Base-by-base conservation (phyloP, 2,329 filamentous ascomycete species). In the Fusarium sp. region DNA sequence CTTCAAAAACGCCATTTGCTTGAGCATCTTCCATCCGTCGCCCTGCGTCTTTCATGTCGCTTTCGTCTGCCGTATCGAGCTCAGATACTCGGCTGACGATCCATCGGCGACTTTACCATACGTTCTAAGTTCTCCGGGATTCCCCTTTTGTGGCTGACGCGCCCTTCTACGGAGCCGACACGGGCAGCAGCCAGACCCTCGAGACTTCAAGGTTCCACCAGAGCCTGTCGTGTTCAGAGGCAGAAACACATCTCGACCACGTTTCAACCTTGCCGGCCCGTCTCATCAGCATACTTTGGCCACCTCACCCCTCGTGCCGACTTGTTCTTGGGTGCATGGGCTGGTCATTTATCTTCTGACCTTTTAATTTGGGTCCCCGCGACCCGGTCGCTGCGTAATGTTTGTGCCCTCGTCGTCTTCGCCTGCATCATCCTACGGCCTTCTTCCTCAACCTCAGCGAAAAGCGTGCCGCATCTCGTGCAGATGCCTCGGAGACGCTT, bases 371-470 rank as follows among this genome's bases (percentile, higher is more conserved):
- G 61, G 72, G 70, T 67, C 66, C 66, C 57, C 57, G 35, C 69
- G 66, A 62, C 67, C 67, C 31, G 57, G 42, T 66, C 73, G 67
- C 73, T 69, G 45, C 70, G 73, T 71, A 73, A 78, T 78, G 76
- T 78, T 77, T 34, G 76, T 69, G 29, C 35, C n/a, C 38, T 37
- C 63, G 57, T 50, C 56, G n/a, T 27, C 38, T 59, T 63, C 38
- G 24, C 42, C 9, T 62, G 58, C 35, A 47, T 57, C 40, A 24
- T 27, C 37, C 37, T 18, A 22, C 24, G 20, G 24, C 22, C 8
- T 16, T 20, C 29, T n/a, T 16, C 47, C 29, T 31, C 16, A 9
- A 16, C 27, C 13, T 40, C 22, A 29, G 10, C 10, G 22, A 24
- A 7, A 22, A 50, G 24, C n/a, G n/a, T 37, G 31, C 22, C 45